Base-by-base conservation (phyloP, 75 land plant species). In the Cunninghamia lanceolata region DNA sequence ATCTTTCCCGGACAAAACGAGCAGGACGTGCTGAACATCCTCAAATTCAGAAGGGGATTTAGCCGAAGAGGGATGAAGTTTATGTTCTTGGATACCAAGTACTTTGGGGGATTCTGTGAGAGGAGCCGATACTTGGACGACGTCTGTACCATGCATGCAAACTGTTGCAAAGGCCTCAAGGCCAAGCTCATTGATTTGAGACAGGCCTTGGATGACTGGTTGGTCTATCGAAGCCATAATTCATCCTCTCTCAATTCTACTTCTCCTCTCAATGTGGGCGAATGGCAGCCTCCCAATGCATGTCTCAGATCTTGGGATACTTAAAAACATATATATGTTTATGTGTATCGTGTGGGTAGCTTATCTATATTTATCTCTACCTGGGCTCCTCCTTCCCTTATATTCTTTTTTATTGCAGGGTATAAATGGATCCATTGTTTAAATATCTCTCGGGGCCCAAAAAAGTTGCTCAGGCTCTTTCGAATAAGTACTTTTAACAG, bases 131-230 rank as follows among this genome's bases (percentile, higher is more conserved):
- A 82, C 71, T 45, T 90, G 35, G 85, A 84, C 73, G 84, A 90
- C 38, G 89, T 87, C n/a, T 80, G 81, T 71, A 91, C 92, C 36
- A 91, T 91, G 92, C 92, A 91, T 63, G 92, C 92, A 52, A 91
- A 75, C 47, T 91, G 92, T 66, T 91, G 92, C 88, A 91, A 87
- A 81, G 92, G 92, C 17, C 84, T 91, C 19, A 82, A 88, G 74
- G 86, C 88, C 7, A 91, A 91, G 86, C 82, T 91, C 11, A 45
- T 40, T 38, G 92, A 91, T 85, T 43, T 91, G 30, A 84, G 89
- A 28, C 85, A 87, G 36, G 59, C 85, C 9, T 38, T 91, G 71
- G 89, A 90, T 42, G 89, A 90, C 52, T 94, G 95, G 95, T 47
- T 84, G 88, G 88, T 28, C 3, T 83, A 83, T 30, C 50, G 39